Evolutionary conservation across 768 basidiomycete species (phyloP), one percentile per base, ranked within the genome.

Genomic region (Agaricus bisporus): DNA sequence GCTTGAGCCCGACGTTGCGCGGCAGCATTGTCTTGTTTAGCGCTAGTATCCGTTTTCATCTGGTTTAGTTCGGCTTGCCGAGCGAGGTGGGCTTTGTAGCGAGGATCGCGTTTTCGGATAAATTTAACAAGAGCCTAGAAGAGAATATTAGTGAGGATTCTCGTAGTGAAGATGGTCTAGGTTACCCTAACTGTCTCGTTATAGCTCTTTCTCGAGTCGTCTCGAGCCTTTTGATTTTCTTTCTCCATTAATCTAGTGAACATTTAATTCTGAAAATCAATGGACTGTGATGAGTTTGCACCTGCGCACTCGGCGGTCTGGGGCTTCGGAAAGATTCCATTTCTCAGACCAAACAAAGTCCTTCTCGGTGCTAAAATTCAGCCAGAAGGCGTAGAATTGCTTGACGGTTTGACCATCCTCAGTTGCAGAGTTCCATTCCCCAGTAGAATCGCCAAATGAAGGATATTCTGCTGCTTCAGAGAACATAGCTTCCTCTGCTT

Each of bases 191-290:
- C 77, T 4, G 86, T 86, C 38, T 98, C 95, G 62, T 93, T 98
- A 68, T 95, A 98, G 56, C 98, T 95, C 63, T 81, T 81, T 37
- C 88, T 79, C 5, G 88, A 87, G 37, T 92, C 88, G 26, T 97
- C 92, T 12, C 94, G 79, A 2, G 83, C 82, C 64, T 94, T 94
- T 68, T 89, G 91, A 68, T 99, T 98, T 59, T 98, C 97, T 61
- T 85, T 91, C 65, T 98, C 97, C 88, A 98, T 94, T 43, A 92
- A 63, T 60, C 91, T 91, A 48, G 26, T 56, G 20, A 49, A 17
- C 28, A 18, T 29, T 20, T 8, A 59, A 41, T 53, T 18, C 25
- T 18, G 26, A 20, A n/a, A 25, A 12, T 56, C 8, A 18, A 32
- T 8, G 38, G 17, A 25, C 38, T 48, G 18, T 32, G 38, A 14